Conservation (phyloP, 768 basidiomycete species). For the Amanita inopinata region DNA sequence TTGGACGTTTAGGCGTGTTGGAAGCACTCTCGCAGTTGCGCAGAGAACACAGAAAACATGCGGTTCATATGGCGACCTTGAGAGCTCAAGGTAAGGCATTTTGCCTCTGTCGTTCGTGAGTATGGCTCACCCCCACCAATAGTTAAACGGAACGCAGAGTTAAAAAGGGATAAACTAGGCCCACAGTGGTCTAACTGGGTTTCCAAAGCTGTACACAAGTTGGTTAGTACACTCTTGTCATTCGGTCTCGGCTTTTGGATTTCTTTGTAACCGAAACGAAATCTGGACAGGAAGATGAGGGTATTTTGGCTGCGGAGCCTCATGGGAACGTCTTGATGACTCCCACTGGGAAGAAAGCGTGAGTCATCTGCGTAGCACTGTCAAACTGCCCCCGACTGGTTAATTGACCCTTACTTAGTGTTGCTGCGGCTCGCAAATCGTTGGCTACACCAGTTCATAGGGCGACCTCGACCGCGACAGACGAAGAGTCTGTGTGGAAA, state of each 20-base stretch:
- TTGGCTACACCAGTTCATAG: constrained; percentile 17
- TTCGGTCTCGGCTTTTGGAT: too few species aligned
- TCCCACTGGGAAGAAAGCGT: constrained; percentile 36
- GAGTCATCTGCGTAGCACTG: too few species aligned
- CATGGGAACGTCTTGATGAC: constrained; percentile 31
- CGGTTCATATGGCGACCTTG: constrained; percentile 35
- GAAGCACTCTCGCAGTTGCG: constrained; percentile 34
- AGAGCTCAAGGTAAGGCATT: constrained; percentile 31
- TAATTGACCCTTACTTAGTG: constrained; percentile 15
- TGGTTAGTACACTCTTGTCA: constrained; percentile 22
- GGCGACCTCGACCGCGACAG: constrained; percentile 16
- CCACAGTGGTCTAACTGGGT: constrained; percentile 42
- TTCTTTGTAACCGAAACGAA: background rate
- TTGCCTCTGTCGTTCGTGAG: background rate
- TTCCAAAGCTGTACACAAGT: constrained; percentile 31
- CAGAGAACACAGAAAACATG: constrained; percentile 33
- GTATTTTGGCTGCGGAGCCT: constrained; percentile 28
- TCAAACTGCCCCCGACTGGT: background rate
- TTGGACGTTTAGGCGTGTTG: constrained; percentile 32
- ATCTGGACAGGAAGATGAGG: constrained; percentile 29
- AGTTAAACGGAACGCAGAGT: constrained; percentile 39
- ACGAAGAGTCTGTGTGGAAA: constrained; percentile 31
- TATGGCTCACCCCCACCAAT: background rate
- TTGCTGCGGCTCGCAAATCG: constrained; percentile 24
- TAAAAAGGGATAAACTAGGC: constrained; percentile 34